Evolutionary conservation across 2,329 filamentous ascomycete species (phyloP).

Genomic region (Colletotrichum echinochloae): DNA sequence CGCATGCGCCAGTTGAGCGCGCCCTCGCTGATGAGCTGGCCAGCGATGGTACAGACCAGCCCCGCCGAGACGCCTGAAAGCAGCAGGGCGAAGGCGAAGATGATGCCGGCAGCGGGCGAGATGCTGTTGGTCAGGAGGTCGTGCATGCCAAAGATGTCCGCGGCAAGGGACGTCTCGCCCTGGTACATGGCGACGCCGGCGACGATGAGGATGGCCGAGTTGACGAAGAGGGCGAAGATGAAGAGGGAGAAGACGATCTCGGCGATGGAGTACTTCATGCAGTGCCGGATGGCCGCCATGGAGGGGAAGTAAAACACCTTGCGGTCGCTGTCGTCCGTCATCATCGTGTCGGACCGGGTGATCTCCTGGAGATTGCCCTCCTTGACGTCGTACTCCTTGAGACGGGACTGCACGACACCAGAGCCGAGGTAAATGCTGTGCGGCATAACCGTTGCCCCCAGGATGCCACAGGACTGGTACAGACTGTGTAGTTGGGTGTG

Average conservation of each 20-base stretch:
- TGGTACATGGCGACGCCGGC: constrained; percentile 81
- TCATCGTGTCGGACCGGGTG: constrained; percentile 44
- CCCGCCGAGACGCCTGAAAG: constrained; percentile 85
- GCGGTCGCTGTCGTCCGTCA: constrained; percentile 51
- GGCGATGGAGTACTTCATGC: constrained; percentile 78
- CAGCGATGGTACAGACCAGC: constrained; percentile 89
- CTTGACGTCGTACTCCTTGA: constrained; percentile 71
- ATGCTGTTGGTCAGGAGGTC: constrained; percentile 75
- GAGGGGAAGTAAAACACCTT: constrained; percentile 77
- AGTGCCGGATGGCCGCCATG: constrained; percentile 77
- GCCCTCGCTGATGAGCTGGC: constrained; percentile 89
- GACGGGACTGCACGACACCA: constrained; percentile 75
- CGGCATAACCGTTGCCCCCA: constrained; percentile 83
- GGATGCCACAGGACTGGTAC: constrained; percentile 80
- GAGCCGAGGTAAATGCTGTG: constrained; percentile 77
- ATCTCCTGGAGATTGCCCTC: constrained; percentile 59
- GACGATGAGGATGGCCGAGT: constrained; percentile 87
- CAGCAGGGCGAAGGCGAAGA: constrained; percentile 86
- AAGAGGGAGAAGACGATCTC: constrained; percentile 81
- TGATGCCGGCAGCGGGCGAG: constrained; percentile 79
- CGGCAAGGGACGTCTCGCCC: constrained; percentile 69
- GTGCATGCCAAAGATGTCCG: constrained; percentile 88
- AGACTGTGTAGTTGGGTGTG: constrained; percentile 46
- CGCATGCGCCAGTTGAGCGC: constrained; percentile 79
- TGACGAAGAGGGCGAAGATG: constrained; percentile 87